Percentiles rank a stretch among this genome's conserved stretches.
phyloP scores from a whole-genome alignment of 257 asterid species.

The Solanum peruvianum region DNA sequence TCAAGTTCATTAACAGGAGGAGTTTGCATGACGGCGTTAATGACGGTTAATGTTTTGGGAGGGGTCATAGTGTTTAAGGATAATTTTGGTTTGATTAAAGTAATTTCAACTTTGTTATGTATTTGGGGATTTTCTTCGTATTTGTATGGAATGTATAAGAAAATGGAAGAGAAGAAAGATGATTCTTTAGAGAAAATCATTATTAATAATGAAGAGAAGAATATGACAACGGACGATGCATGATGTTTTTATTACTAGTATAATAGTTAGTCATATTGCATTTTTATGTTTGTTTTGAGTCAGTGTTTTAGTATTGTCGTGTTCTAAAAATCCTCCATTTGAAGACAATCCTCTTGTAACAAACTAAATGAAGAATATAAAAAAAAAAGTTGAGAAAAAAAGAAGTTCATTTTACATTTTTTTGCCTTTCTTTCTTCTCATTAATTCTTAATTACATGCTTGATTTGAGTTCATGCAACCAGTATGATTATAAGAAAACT shows the following conservation, averaged over 20 bases:
- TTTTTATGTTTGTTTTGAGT: not conserved
- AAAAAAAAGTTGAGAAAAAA: not conserved
- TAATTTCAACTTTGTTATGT: slow-evolving; percentile 44
- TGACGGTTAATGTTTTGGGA: slow-evolving; percentile 41
- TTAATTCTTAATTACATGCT: not conserved
- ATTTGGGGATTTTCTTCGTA: slow-evolving; percentile 68
- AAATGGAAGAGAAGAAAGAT: not conserved
- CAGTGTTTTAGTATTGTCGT: not conserved
- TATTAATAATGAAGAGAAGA: not conserved
- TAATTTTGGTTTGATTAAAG: slow-evolving; percentile 38
- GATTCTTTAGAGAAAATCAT: not conserved
- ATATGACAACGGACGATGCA: not conserved
- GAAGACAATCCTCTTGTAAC: not conserved
- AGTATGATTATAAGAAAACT: too few species aligned
- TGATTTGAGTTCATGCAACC: not conserved
- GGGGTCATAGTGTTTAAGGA: slow-evolving; percentile 59
- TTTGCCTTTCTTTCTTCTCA: not conserved
- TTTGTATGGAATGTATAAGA: slow-evolving; percentile 36
- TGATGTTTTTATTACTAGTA: not conserved
- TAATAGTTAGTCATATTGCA: not conserved
- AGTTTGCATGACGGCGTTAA: slow-evolving; percentile 62
- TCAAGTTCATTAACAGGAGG: slow-evolving; percentile 67
- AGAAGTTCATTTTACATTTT: not conserved
- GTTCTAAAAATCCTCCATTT: not conserved
- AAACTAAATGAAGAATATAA: not conserved